Percentiles rank a stretch among this genome's conserved stretches.
phyloP scores from a whole-genome alignment of 2,329 filamentous ascomycete genomes.

The Fusarium siculi region DNA sequence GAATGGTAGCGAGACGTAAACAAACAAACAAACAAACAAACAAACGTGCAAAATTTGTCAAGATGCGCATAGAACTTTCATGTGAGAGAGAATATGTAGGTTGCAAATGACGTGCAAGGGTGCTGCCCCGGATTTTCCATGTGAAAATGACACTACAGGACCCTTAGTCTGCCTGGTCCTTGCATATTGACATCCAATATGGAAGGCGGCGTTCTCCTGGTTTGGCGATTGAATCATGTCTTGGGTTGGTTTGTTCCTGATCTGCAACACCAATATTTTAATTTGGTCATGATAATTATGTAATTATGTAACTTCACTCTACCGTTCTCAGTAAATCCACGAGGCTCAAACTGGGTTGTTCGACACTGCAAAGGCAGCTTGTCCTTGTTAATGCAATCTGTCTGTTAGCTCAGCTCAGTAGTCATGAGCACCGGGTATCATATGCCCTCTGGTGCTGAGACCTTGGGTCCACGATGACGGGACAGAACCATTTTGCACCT shows the following conservation, averaged over 20 bases:
- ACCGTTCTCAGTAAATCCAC: neutral
- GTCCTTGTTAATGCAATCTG: neutral
- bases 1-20: neutral
- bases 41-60: neutral
- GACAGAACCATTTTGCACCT: neutral
- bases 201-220: slow-evolving; percentile 16
- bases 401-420: neutral
- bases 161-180: slow-evolving; percentile 37
- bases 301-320: neutral
- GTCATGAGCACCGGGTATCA: neutral
- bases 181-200: slow-evolving; percentile 32
- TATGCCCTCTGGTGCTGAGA: neutral
- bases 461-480: neutral
- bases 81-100: slow-evolving; percentile 29
- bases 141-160: slow-evolving; percentile 37
- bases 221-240: neutral
- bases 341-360: neutral
- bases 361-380: too few species aligned
- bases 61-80: slow-evolving; percentile 10
- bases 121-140: slow-evolving; percentile 48
- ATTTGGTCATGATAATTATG: neutral
- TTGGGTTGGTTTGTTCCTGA: slow-evolving; percentile 16
- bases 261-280: neutral
- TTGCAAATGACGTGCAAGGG: slow-evolving; percentile 42
- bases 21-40: neutral